Evolutionary conservation across 176 grass and related monocot species (phyloP), one percentile per base, ranked within the genome.

Genomic region (Saccharum officinarum): DNA sequence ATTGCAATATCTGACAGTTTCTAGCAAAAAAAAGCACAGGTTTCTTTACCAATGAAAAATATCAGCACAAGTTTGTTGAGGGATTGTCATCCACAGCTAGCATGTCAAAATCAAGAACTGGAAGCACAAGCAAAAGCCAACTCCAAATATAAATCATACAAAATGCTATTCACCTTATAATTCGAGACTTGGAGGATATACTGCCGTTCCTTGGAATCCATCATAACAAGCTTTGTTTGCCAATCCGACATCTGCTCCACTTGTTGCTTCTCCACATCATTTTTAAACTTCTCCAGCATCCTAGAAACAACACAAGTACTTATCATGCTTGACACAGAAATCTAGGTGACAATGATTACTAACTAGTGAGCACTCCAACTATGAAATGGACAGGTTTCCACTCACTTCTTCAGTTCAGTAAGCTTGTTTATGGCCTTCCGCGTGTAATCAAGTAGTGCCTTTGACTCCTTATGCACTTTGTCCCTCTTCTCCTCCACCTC

Each of bases 371-470:
- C 33, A 71, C 47, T 36, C 82, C 0, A 80, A 67, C 57, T 75
- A 85, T 73, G 6, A 88, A 86, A 14, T 46, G 34, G 78, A 75
- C 28, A 84, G 60, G 67, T 86, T 75, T 73, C 38, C 65, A 71
- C 75, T 85, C 45, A 99, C 97, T 94, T 99, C 67, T 96, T 99
- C 75, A 99, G 81, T 81, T 99, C 97, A 22, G 88, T 86, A 70
- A 99, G 97, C 75, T 99, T 99, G 50, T 92, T 82, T 66, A 99
- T 99, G 88, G 93, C 97, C 79, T 96, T 99, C 78, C 97, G 83
- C 20, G 97, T 99, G 73, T 94, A 96, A 83, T 99, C 97, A 49
- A 99, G 89, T 84, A 99, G 97, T 61, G 88, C 89, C 81, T 99
- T 96, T 47, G 97, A 99, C 75, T 99, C 97, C 69, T 93, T 99